Conservation (phyloP, 805 yeast species). For the Yarrowia yakushimensis region DNA sequence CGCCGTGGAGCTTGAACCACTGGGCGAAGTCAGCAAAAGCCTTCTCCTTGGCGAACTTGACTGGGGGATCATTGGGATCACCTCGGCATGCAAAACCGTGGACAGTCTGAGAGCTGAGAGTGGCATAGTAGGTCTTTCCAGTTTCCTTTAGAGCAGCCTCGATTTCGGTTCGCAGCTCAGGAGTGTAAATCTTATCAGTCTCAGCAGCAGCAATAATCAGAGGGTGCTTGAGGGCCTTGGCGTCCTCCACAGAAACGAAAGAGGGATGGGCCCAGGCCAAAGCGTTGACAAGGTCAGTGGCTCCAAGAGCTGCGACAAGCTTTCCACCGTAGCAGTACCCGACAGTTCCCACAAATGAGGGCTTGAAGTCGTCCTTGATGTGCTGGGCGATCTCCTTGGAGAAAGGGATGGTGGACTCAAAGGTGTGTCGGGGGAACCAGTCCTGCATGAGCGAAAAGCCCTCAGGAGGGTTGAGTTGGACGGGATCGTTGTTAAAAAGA, state of each 20-base stretch:
- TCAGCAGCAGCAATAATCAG: constrained; percentile 73
- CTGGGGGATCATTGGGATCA: constrained; percentile 52
- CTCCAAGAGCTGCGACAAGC: constrained; percentile 50
- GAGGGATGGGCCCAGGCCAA: constrained; percentile 87
- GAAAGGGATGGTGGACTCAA: constrained; percentile 47
- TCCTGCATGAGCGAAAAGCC: constrained; percentile 32
- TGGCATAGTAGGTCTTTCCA: constrained; percentile 55
- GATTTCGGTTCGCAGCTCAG: constrained; percentile 59
- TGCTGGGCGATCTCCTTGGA: constrained; percentile 47
- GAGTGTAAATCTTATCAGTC: constrained; percentile 58
- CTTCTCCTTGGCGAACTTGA: constrained; percentile 65
- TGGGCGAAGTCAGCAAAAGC: constrained; percentile 40
- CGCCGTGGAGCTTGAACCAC: constrained; percentile 29
- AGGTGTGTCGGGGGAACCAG: constrained; percentile 58
- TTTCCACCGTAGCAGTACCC: constrained; percentile 90
- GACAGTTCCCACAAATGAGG: constrained; percentile 51
- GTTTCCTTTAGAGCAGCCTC: constrained; percentile 55
- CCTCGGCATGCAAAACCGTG: constrained; percentile 87
- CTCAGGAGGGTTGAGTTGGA: constrained; percentile 35
- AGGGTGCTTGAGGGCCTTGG: constrained; percentile 59
- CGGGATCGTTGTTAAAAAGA: constrained; percentile 55
- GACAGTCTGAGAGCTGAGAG: constrained; percentile 56
- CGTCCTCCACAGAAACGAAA: constrained; percentile 60
- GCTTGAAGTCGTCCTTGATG: constrained; percentile 46
- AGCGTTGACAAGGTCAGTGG: constrained; percentile 40